Percentiles rank a stretch among this genome's conserved stretches.
These are phyloP conservation scores for Salix viminalis DNA, from an alignment of 345 rosid species.

Conservation along the genomic window DNA sequence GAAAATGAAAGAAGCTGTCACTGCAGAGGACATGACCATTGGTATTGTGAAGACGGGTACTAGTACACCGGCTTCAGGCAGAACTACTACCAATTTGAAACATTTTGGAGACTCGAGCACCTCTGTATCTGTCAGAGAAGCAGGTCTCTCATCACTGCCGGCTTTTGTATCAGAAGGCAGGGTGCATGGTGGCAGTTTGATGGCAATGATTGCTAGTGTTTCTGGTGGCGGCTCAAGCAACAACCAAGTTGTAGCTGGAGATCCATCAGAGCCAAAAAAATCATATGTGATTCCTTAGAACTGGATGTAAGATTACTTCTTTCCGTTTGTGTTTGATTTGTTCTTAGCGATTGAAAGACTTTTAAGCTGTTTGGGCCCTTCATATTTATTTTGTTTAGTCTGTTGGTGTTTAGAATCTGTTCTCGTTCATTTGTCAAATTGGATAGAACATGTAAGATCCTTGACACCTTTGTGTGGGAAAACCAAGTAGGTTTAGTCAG, in stretches of 20 bases:
- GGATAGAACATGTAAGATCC: conserved; percentile 2
- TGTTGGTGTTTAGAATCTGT: conserved; percentile 18
- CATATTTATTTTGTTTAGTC: conserved; percentile 13
- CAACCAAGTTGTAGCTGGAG: conserved; percentile 13
- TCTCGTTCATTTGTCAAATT: conserved; percentile 17
- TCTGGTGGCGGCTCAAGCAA: conserved; percentile 35
- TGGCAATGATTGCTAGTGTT: conserved; percentile 62
- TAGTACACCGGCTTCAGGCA: conserved; percentile 25
- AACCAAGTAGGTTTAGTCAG: conserved; percentile 29
- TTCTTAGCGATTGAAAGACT: conserved; percentile 3
- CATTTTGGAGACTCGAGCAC: conserved; percentile 28
- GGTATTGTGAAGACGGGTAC: conserved; percentile 37
- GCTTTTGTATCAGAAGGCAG: conserved; percentile 74
- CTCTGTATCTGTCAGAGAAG: conserved; percentile 20
- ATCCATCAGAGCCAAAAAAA: conserved; percentile 25
- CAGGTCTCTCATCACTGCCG: conserved; percentile 22
- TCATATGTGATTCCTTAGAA: conserved; percentile 28
- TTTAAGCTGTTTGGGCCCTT: conserved; percentile 6
- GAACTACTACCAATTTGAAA: conserved; percentile 32
- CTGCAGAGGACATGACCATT: conserved; percentile 53
- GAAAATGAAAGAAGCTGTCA: conserved; percentile 46
- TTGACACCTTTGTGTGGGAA: conserved; percentile 7
- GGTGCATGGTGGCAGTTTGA: conserved; percentile 92
- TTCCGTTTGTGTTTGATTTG: conserved; percentile 11
- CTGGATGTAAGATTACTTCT: conserved; percentile 44